These are phyloP conservation scores for Zygosaccharomyces sapae DNA, from an alignment of 1,139 yeast species.

Conservation along the genomic window DNA sequence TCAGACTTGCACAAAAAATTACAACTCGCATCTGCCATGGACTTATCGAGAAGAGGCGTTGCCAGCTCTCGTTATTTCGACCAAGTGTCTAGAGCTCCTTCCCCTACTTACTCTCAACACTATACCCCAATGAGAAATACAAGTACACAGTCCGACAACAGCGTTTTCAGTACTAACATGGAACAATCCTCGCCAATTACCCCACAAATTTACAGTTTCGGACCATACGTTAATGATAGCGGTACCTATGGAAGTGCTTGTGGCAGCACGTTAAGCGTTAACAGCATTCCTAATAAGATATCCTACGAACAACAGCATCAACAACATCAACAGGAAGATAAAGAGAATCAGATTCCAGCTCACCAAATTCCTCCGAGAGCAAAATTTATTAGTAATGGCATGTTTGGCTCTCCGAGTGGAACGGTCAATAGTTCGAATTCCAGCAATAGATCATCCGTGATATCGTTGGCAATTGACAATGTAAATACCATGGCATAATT, in stretches of 20 bases:
- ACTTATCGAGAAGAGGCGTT: constrained; percentile 25
- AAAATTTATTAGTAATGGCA: constrained; percentile 22
- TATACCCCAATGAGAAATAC: constrained; percentile 33
- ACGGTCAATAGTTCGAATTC: constrained; percentile 20
- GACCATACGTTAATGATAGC: constrained; percentile 20
- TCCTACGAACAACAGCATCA: constrained; percentile 8
- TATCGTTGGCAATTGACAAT: constrained; percentile 23
- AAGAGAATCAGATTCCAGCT: constrained; percentile 23
- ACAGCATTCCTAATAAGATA: constrained; percentile 22
- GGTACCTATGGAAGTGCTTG: constrained; percentile 19
- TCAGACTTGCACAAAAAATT: constrained; percentile 26
- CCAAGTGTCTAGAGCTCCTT: constrained; percentile 23
- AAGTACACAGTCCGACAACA: constrained; percentile 28
- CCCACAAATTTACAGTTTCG: constrained; percentile 28
- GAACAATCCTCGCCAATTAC: constrained; percentile 30
- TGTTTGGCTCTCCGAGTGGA: constrained; percentile 21
- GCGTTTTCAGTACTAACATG: constrained; percentile 25
- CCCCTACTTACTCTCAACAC: constrained; percentile 28
- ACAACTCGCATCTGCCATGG: constrained; percentile 30
- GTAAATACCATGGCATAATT: constrained; percentile 14
- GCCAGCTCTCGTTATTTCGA: constrained; percentile 18
- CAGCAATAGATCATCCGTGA: constrained; percentile 26
- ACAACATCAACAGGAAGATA: constrained; percentile 13
- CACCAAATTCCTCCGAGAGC: constrained; percentile 24
- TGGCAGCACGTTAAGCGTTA: constrained; percentile 29